Conservation (phyloP, 2,329 filamentous ascomycete species). For the Colletotrichum paranaense region DNA sequence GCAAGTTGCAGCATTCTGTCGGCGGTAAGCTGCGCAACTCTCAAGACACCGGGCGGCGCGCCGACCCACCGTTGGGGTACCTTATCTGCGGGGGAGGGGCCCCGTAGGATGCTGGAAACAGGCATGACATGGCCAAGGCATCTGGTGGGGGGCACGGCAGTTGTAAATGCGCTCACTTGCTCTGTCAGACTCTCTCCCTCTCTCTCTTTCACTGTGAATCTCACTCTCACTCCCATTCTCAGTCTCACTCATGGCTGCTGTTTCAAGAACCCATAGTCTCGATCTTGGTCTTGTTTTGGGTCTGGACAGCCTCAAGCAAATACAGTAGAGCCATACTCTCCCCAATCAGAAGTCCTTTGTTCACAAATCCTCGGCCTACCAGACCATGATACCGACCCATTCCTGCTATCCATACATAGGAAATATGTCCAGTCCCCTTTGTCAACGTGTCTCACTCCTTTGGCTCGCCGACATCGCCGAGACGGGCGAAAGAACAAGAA, state of each 20-base stretch:
- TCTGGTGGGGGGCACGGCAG: conserved; percentile 31
- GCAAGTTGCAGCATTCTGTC: neutral
- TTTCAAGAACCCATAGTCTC: neutral
- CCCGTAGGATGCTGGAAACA: conserved; percentile 13
- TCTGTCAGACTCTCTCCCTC: neutral
- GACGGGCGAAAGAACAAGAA: neutral
- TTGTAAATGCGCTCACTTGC: conserved; percentile 9
- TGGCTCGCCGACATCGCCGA: neutral
- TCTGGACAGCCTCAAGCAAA: neutral
- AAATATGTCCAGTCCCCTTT: neutral
- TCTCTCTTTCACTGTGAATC: neutral
- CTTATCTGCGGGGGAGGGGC: conserved; percentile 29
- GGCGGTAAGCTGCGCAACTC: neutral
- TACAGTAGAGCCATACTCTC: no score
- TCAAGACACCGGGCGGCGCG: neutral
- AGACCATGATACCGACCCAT: neutral
- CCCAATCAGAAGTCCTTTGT: neutral
- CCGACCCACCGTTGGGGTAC: conserved; percentile 10
- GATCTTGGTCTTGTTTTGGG: neutral
- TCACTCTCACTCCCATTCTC: neutral
- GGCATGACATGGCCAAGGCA: conserved; percentile 22
- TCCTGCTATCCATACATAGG: neutral
- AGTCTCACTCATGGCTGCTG: neutral
- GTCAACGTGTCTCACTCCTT: neutral
- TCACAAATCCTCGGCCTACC: neutral